Evolutionary conservation across 345 rosid genomes (phyloP), one percentile per base, ranked within the genome.

Genomic region (Aquilaria malaccensis): DNA sequence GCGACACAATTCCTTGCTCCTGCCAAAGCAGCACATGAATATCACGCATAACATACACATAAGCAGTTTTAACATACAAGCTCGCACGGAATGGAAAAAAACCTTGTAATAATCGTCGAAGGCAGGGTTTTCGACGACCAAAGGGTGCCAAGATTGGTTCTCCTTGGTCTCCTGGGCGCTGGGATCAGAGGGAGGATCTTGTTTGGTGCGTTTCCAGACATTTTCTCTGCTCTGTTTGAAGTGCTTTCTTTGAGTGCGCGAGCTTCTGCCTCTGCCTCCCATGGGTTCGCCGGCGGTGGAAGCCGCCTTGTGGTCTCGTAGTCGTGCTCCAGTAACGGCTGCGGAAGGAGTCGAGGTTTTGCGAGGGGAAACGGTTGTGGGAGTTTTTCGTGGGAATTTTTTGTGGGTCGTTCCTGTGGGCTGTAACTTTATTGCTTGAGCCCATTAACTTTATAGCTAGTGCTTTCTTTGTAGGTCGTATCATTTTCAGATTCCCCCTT

Each of bases 81-180:
- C 43, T 37, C 43, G 43, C 43, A 37, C 7, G 43, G 43, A 37
- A 37, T 37, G 3, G 30, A 29, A 9, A 12, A 0, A 1, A 45
- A 87, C 97, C 86, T 90, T 84, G 83, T 94, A 94, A 79, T 88
- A 94, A 55, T 86, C 87, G 43, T 86, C 96, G 70, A 94, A 94
- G 57, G 84, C 79, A 6, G 75, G 71, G 70, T 88, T 94, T 58
- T 87, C 79, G 56, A 76, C 83, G 54, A 77, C 73, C 45, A 84
- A 83, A 12, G 89, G 91, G 65, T 77, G 78, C 96, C 91, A 88
- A 13, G 66, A 10, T 33, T 41, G 62, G 13, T 67, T 54, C 15
- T 59, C 70, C 3, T 56, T 70, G 59, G 50, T 61, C 43, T 37
- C 43, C 54, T 77, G 76, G 63, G 56, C 59, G 56, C 55, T 50